Base-by-base conservation (phyloP, 331 rosid species). In the Malus hybrid region DNA sequence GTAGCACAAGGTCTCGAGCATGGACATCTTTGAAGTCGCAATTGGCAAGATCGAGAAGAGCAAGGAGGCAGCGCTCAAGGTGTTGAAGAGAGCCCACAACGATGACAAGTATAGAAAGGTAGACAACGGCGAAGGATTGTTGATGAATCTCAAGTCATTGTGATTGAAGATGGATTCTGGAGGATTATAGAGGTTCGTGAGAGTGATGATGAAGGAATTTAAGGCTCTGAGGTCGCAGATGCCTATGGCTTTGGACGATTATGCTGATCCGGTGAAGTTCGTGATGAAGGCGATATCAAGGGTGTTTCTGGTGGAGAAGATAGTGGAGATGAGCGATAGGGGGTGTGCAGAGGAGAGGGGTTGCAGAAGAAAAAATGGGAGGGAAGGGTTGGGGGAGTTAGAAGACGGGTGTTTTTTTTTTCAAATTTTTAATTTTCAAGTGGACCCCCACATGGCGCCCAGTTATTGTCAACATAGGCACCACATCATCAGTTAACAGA, bases 191-290 rank as follows among this genome's bases (percentile, higher is more conserved):
- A 83, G 83, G 76, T 91, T 93, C 69, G 71, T 91, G 10, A 89
- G 87, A 10, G 89, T 80, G 15, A 91, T 88, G 80, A 93, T 91
- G 88, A 93, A 91, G 86, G 97, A 89, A 72, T 52, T 93, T 74
- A 96, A 93, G 44, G 82, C 78, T 20, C 80, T 93, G 48, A 85
- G 97, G 75, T 80, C 87, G 56, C 87, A 88, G 86, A 82, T n/a
- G n/a, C n/a, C n/a, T n/a, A n/a, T n/a, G n/a, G n/a, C n/a, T n/a
- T n/a, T n/a, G n/a, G n/a, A n/a, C n/a, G n/a, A n/a, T n/a, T n/a
- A n/a, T n/a, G n/a, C n/a, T n/a, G 97, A 93, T 91, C 96, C 98
- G 82, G 86, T 97, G 16, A 93, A 75, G 84, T 91, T 91, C 69
- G 97, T 87, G 33, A 83, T 93, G 9, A 96, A 93, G 66, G 93